Evolutionary conservation across 2,329 filamentous ascomycete genomes (phyloP).

Genomic region (Ophiostoma triangulosporum): DNA sequence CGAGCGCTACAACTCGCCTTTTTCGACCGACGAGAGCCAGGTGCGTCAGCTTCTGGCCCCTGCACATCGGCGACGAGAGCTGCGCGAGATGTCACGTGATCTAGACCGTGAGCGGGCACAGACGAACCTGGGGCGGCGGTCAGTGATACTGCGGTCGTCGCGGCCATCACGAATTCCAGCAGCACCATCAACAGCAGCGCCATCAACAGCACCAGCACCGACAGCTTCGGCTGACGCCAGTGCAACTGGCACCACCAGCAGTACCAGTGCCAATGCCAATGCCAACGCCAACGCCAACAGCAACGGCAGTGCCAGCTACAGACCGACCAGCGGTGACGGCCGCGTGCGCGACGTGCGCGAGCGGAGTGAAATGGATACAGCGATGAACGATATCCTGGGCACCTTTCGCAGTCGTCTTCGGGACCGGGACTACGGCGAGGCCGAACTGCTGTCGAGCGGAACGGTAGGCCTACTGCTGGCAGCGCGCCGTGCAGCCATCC

Average conservation of each 20-base stretch:
- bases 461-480: constrained; percentile 1
- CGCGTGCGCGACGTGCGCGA: constrained; percentile 17
- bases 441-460: constrained; percentile 8
- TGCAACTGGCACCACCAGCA: neutral
- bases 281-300: neutral
- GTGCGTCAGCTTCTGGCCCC: constrained; percentile 40
- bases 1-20: constrained; percentile 35
- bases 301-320: neutral
- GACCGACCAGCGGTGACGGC: neutral
- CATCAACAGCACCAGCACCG: too few species aligned
- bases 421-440: constrained; percentile 16
- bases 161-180: neutral
- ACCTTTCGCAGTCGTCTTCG: constrained; percentile 22
- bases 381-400: constrained; percentile 26
- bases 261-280: neutral
- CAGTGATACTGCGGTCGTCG: constrained; percentile 2
- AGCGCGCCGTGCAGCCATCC: neutral
- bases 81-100: neutral
- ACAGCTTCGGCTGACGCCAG: too few species aligned
- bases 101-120: neutral
- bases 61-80: constrained; percentile 13
- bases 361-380: constrained; percentile 24
- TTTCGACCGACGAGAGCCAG: constrained; percentile 39
- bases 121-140: constrained; percentile 1
- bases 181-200: neutral